Evolutionary conservation across 441 rosid genomes (phyloP).

Genomic region (Erysimum cheiri): DNA sequence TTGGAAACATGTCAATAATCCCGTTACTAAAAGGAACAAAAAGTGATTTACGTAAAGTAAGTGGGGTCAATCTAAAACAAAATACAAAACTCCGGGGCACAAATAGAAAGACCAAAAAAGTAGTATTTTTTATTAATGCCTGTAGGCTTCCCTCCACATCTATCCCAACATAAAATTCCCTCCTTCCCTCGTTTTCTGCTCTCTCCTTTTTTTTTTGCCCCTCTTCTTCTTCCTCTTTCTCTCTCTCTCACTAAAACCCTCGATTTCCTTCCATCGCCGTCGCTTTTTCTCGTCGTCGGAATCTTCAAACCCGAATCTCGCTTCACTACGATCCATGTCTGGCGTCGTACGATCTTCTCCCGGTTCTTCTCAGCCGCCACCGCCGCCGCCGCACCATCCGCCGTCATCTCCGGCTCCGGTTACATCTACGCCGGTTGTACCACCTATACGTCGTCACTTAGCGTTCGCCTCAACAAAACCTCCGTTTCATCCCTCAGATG

Average conservation of each 20-base stretch:
- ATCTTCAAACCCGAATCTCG: conserved; percentile 7
- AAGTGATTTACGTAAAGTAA: conserved; percentile 28
- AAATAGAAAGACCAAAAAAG: conserved; percentile 29
- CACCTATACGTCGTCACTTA: conserved; percentile 78
- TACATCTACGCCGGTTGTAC: conserved; percentile 56
- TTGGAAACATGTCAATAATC: neutral
- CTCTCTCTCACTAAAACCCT: conserved; percentile 42
- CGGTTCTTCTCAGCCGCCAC: conserved; percentile 45
- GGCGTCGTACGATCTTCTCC: conserved; percentile 58
- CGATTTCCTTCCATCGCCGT: conserved; percentile 16
- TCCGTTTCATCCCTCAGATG: conserved; percentile 69
- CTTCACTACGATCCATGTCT: conserved; percentile 51
- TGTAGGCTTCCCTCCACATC: conserved; percentile 84
- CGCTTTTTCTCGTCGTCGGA: conserved; percentile 14
- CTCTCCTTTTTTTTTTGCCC: conserved; percentile 39
- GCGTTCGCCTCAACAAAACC: conserved; percentile 79
- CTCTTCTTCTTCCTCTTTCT: too few relatives aligned
- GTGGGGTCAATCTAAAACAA: conserved; percentile 38
- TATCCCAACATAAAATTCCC: conserved; percentile 80
- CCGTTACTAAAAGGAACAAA: conserved; percentile 28
- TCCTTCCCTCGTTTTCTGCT: conserved; percentile 79
- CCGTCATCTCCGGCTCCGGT: conserved; percentile 44
- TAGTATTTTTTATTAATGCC: conserved; percentile 12
- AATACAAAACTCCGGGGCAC: conserved; percentile 26
- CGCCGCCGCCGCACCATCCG: conserved; percentile 44